Evolutionary conservation across 192 early-diverging fungal genomes (phyloP).

Genomic region (Podochytrium sp.): DNA sequence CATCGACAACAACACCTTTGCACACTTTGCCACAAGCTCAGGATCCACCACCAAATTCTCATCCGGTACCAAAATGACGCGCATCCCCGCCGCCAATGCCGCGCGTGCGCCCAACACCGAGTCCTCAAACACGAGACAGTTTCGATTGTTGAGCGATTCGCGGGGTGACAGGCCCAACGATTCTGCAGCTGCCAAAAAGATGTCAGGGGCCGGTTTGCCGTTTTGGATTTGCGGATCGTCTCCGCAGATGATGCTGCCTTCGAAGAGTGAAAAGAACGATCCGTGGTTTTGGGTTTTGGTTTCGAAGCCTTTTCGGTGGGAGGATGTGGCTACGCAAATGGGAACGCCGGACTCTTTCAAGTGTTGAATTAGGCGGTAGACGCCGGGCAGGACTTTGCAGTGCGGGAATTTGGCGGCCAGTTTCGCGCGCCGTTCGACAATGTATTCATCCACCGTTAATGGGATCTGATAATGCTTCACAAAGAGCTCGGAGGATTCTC

Average conservation of each 20-base stretch:
- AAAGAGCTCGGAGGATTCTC: constrained; percentile 57
- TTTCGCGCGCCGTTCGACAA: constrained; percentile 52
- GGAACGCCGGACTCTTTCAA: constrained; percentile 75
- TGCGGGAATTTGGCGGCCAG: constrained; percentile 63
- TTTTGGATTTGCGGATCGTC: constrained; percentile 77
- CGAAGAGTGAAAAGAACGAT: constrained; percentile 79
- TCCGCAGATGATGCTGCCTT: constrained; percentile 77
- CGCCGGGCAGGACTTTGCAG: constrained; percentile 62
- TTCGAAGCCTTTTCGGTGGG: constrained; percentile 69
- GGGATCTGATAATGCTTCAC: constrained; percentile 69
- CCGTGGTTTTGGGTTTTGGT: constrained; percentile 75
- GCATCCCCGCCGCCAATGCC: constrained; percentile 79
- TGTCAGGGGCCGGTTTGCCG: constrained; percentile 91
- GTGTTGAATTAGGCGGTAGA: constrained; percentile 64
- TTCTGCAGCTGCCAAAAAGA: constrained; percentile 78
- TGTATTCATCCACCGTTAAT: constrained; percentile 81
- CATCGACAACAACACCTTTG: constrained; percentile 28
- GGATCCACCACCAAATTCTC: constrained; percentile 27
- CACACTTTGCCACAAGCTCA: neutral
- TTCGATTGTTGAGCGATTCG: constrained; percentile 21
- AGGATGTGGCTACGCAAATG: constrained; percentile 81
- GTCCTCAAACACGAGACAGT: constrained; percentile 90
- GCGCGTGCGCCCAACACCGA: constrained; percentile 81
- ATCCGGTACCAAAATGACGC: constrained; percentile 89
- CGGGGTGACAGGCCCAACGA: constrained; percentile 45